Conservation (phyloP, 2,329 filamentous ascomycete species). For the Colletotrichum viniferum region DNA sequence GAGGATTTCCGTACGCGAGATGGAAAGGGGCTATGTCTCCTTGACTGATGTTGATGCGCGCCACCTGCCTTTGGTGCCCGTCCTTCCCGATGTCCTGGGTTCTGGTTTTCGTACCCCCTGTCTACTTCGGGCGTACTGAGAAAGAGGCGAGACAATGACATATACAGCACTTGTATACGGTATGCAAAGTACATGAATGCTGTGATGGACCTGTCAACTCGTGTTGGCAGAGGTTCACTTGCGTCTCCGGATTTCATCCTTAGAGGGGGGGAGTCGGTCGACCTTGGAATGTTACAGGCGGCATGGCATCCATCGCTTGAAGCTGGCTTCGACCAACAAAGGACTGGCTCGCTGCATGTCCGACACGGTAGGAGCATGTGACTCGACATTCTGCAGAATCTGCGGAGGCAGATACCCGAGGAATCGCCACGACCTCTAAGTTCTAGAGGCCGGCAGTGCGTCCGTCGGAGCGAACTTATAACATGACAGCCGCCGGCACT, state of each 20-base stretch:
- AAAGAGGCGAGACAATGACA: neutral
- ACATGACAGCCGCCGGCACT: neutral
- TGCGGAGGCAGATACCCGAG: neutral
- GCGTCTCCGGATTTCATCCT: neutral
- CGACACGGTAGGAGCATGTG: neutral
- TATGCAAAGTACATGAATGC: neutral
- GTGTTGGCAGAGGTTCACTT: neutral
- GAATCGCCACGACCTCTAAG: neutral
- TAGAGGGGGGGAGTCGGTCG: neutral
- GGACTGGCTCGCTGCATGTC: neutral
- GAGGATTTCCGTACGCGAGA: neutral
- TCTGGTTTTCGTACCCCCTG: neutral
- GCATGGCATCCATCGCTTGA: neutral
- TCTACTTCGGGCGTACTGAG: neutral
- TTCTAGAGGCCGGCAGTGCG: neutral
- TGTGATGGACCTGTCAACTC: neutral
- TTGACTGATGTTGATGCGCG: neutral
- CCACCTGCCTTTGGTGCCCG: neutral
- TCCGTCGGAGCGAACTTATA: neutral
- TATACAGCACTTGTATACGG: neutral
- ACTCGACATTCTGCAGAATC: neutral
- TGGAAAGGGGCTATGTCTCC: neutral
- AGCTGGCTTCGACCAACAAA: neutral
- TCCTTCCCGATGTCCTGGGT: neutral
- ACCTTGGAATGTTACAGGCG: neutral